phyloP scores from a whole-genome alignment of 768 basidiomycete species.

The Suillus occidentalis region DNA sequence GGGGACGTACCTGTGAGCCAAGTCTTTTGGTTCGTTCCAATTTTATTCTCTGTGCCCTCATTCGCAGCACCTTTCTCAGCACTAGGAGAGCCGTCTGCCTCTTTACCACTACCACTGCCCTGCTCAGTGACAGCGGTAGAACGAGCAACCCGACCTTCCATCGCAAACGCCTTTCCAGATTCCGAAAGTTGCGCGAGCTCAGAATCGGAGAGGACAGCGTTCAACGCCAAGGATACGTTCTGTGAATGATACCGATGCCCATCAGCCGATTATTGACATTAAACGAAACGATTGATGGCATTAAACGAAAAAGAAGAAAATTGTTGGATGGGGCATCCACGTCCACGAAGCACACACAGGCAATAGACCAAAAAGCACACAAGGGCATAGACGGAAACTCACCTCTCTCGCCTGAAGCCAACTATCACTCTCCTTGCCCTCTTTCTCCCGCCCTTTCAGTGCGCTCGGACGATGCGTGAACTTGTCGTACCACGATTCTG shows the following conservation, averaged over 20 bases:
- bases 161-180: constrained; percentile 22
- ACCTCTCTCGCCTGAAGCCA: constrained; percentile 1
- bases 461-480: neutral
- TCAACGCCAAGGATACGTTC: constrained; percentile 30
- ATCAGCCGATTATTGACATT: no score
- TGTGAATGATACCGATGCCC: no score
- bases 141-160: constrained; percentile 10
- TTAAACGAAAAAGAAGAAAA: neutral
- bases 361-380: no score
- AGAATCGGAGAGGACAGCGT: constrained; percentile 22
- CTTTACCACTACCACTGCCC: neutral
- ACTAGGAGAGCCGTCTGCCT: neutral
- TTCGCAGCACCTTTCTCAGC: neutral
- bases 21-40: neutral
- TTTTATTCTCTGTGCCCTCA: no score
- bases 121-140: neutral
- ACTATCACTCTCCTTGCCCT: neutral
- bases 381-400: no score
- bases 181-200: constrained; percentile 24
- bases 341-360: no score
- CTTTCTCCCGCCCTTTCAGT: neutral
- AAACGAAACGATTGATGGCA: no score
- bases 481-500: neutral
- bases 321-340: no score
- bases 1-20: neutral